Base-by-base conservation (phyloP, 192 early-diverging fungal species). In the Coemansia sp. region DNA sequence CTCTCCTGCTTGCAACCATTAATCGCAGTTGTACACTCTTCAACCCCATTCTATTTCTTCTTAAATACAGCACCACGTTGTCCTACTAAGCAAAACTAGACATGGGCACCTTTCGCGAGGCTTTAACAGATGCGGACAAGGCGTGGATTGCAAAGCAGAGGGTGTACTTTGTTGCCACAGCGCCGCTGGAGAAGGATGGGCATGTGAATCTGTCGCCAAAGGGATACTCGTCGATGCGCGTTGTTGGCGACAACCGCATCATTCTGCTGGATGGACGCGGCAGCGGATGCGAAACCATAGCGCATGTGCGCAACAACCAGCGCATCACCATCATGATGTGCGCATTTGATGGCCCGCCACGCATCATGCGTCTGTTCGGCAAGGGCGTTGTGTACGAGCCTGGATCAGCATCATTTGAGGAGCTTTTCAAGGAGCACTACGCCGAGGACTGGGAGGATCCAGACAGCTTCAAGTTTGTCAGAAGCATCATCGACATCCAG, bases 311-410 rank as follows among this genome's bases (percentile, higher is more conserved):
- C 56, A 86, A 90, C 60, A 90, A 89, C 70, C 81, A 78, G 5
- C 74, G 89, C 16, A 76, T 90, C 37, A 90, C 89, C 0, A 60
- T 90, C 57, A 90, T 90, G 89, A 43, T 90, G 48, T 79, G 75
- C 13, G 88, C 89, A 12, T 89, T 90, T 59, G 87, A 90, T 48
- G 88, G 88, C 25, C 42, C 72, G 14, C 89, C 89, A 12, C 75
- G 83, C 48, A 90, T 89, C 65, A 75, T 88, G 84, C 84, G 89
- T 3, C 71, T 90, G 32, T 87, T 84, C 63, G 82, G 87, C 48
- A 85, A 70, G 4, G 89, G 81, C 13, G 56, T 65, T 9, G 88
- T 87, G 7, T 50, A 85, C 12, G 81, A 85, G 50, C 72, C 78
- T 3, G 85, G 75, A 19, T 64, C 72, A 4, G 45, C 80, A 1